Conservation (phyloP, 2,329 filamentous ascomycete species). For the Diaporthe citrichinensis region DNA sequence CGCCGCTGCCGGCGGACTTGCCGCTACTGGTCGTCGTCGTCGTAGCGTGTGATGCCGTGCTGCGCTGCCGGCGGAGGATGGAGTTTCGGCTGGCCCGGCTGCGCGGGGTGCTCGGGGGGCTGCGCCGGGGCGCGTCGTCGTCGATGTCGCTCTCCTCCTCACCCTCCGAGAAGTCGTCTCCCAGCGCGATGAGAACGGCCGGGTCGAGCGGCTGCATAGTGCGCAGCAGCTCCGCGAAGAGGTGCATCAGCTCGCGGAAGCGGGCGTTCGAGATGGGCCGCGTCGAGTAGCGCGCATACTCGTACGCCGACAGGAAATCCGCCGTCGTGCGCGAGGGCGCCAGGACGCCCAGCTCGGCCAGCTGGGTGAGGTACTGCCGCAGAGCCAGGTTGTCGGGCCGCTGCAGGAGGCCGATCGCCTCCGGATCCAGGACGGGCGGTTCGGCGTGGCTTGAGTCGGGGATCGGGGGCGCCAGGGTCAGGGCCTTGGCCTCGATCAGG, state of each 20-base stretch:
- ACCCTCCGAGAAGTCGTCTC: slow-evolving; percentile 46
- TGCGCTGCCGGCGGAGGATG: slow-evolving; percentile 38
- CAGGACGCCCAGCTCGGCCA: slow-evolving; percentile 77
- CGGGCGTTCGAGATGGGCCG: slow-evolving; percentile 75
- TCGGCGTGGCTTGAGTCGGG: slow-evolving; percentile 54
- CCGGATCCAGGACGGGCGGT: slow-evolving; percentile 69
- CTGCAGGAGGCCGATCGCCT: slow-evolving; percentile 79
- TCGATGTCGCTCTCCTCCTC: slow-evolving; percentile 58
- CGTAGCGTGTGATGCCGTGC: slow-evolving; percentile 40
- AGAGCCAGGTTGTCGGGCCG: slow-evolving; percentile 80
- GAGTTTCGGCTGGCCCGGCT: slow-evolving; percentile 39
- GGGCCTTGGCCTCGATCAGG: slow-evolving; percentile 91
- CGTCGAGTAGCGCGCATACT: slow-evolving; percentile 86
- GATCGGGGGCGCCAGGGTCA: slow-evolving; percentile 81
- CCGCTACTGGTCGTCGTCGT: slow-evolving; percentile 35
- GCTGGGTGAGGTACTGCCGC: slow-evolving; percentile 82
- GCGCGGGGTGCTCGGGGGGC: slow-evolving; percentile 57
- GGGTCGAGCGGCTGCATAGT: slow-evolving; percentile 78
- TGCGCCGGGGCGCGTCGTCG: slow-evolving; percentile 59
- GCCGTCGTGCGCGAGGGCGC: slow-evolving; percentile 58
- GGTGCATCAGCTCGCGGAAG: slow-evolving; percentile 85
- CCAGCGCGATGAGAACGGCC: slow-evolving; percentile 58
- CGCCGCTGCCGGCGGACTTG: slow-evolving; percentile 4
- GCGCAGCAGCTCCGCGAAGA: slow-evolving; percentile 85
- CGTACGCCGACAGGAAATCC: slow-evolving; percentile 83